Base-by-base conservation (phyloP, 441 rosid genomes). In the Croton setiger region DNA sequence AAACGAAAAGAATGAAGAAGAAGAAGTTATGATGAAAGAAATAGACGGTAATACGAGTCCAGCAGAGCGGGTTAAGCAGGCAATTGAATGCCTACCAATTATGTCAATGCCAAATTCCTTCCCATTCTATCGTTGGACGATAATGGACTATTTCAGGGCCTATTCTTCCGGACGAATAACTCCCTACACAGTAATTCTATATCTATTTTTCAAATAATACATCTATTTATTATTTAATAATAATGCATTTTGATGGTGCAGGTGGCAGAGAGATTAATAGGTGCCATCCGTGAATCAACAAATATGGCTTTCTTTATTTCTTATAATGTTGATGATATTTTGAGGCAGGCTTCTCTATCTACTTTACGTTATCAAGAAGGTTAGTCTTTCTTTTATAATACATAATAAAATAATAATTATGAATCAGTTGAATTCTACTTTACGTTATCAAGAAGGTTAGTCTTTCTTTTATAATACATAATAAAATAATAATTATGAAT, bases 231-330 rank as follows among this genome's bases (percentile, higher is more conserved):
- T 8, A 8, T 0, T 54, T 36, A 18, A 1, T 14, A 21, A 12
- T 10, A 36, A 44, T 14, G 11, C 12, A 1, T 4, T 27, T 41
- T 20, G 14, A 12, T 33, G 18, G 7, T 54, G 44, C 68, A 89
- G 92, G 90, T 85, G 35, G 92, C 92, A 23, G 82, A 86, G 65
- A 72, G 81, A 20, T 75, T 89, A 53, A 75, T 89, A 74, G 76
- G 70, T 45, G 85, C 83, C 1, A 84, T 83, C 5, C 35, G 23
- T n/a, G 85, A 86, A 72, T 81, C 86, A 10, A 17, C 78, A 71
- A 62, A 83, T 39, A 89, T 89, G 96, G 81, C 84, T 15, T 87
- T 87, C 73, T 89, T 89, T 73, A 86, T 89, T 62, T 79, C 69
- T 71, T 82, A 72, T 52, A 67, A 82, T 53, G 47, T 65, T 9